These are phyloP conservation scores for Kingdonia uniflora DNA, from an alignment of 164 flowering plant genomes.

Conservation along the genomic window DNA sequence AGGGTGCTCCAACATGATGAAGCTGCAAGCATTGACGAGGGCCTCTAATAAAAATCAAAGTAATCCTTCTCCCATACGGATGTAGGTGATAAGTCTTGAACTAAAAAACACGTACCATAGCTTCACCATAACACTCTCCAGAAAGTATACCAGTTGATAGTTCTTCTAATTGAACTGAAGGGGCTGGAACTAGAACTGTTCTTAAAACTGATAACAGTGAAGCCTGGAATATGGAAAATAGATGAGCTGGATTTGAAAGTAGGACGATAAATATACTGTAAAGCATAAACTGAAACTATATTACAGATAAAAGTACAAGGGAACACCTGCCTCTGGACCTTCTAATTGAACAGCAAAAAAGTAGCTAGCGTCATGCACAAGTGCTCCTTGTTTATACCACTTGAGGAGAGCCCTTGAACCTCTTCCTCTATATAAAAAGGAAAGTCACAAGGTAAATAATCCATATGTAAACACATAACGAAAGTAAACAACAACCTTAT, in stretches of 20 bases:
- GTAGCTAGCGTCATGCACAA: constrained; percentile 90
- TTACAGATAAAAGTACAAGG: constrained; percentile 10
- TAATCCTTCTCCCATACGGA: not conserved
- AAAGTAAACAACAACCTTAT: too few species aligned
- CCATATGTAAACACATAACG: not conserved
- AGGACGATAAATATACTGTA: too few species aligned
- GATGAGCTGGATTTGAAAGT: not conserved
- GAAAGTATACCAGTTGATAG: constrained; percentile 23
- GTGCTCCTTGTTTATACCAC: constrained; percentile 40
- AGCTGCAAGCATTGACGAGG: constrained; percentile 35
- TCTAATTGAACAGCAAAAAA: constrained; percentile 59
- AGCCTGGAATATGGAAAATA: constrained; percentile 33
- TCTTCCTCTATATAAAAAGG: constrained; percentile 52
- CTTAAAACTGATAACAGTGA: constrained; percentile 41
- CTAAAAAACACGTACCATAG: constrained; percentile 44
- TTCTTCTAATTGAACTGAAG: constrained; percentile 22
- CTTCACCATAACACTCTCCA: constrained; percentile 52
- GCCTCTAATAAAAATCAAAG: too few species aligned
- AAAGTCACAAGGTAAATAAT: not conserved
- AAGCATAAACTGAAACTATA: not conserved
- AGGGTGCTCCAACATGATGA: constrained; percentile 50
- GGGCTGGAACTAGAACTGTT: constrained; percentile 49
- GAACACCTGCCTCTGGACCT: constrained; percentile 72
- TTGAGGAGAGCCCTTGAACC: constrained; percentile 82
- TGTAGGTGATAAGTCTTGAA: not conserved